Percentiles rank a stretch among this genome's conserved stretches.
phyloP scores from a whole-genome alignment of 1,284 basidiomycete species.

The Microbotryomycetes sp. region DNA sequence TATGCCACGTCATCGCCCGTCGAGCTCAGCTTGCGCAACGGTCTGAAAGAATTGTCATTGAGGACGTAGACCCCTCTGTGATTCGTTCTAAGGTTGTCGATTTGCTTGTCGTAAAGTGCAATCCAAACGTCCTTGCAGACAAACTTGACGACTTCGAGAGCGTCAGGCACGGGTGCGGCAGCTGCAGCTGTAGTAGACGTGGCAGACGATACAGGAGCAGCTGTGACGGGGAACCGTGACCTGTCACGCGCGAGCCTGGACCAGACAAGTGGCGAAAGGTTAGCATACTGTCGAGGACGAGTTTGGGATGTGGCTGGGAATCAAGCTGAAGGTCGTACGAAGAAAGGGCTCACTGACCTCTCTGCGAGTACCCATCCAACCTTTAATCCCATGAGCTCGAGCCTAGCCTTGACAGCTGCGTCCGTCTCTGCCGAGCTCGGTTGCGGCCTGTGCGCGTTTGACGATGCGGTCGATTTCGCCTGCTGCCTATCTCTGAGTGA shows the following conservation, averaged over 20 bases:
- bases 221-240: conserved; percentile 15
- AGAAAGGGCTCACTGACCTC: conserved; percentile 9
- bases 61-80: conserved; percentile 36
- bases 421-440: conserved; percentile 5
- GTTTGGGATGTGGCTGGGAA: not conserved
- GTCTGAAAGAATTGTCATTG: conserved; percentile 26
- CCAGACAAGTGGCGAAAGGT: not conserved
- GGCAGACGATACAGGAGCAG: not conserved
- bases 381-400: conserved; percentile 30
- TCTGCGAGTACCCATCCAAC: conserved; percentile 31
- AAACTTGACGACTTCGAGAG: conserved; percentile 35
- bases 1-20: conserved; percentile 8
- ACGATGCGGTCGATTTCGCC: not conserved
- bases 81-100: conserved; percentile 38
- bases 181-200: not conserved
- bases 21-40: conserved; percentile 12
- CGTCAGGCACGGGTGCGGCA: conserved; percentile 12
- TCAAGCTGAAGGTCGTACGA: not conserved
- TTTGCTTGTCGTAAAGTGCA: conserved; percentile 34
- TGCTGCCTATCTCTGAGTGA: not conserved
- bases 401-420: conserved; percentile 16
- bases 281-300: not conserved
- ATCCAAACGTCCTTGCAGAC: conserved; percentile 37
- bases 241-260: conserved; percentile 22
- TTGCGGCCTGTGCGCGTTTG: not conserved